Conservation (phyloP, 345 rosid species). For the Camelina laxa region DNA sequence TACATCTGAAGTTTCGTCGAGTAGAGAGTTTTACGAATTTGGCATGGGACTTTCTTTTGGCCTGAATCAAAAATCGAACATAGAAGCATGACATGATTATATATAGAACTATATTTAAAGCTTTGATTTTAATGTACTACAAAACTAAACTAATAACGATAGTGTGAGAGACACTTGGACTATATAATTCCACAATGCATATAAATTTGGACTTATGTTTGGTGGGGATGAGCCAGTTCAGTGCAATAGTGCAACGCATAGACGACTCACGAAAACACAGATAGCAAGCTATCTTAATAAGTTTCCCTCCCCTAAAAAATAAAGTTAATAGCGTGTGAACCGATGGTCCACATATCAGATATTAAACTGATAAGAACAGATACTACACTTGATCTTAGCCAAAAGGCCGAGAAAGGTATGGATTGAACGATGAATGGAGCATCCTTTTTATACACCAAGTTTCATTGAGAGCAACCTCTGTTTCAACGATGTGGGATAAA, state of each 20-base stretch:
- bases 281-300: conserved; percentile 28
- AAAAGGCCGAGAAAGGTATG: conserved; percentile 66
- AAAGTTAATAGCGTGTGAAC: conserved; percentile 15
- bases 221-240: conserved; percentile 30
- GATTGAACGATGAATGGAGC: not conserved
- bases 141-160: too few species aligned
- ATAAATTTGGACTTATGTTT: not conserved
- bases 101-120: too few species aligned
- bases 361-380: conserved; percentile 66
- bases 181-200: not conserved
- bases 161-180: not conserved
- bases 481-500: not conserved
- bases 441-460: not conserved
- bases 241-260: conserved; percentile 31
- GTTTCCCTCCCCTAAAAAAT: not conserved
- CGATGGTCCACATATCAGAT: conserved; percentile 50
- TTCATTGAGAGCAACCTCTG: not conserved
- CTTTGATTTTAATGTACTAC: too few species aligned
- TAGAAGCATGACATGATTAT: too few species aligned
- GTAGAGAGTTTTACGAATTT: too few species aligned
- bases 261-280: conserved; percentile 12
- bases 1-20: too few species aligned
- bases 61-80: too few species aligned
- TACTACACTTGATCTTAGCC: conserved; percentile 71
- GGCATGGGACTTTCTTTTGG: too few species aligned